Conservation (phyloP, 768 basidiomycete species). For the Pulveroboletus sp. region DNA sequence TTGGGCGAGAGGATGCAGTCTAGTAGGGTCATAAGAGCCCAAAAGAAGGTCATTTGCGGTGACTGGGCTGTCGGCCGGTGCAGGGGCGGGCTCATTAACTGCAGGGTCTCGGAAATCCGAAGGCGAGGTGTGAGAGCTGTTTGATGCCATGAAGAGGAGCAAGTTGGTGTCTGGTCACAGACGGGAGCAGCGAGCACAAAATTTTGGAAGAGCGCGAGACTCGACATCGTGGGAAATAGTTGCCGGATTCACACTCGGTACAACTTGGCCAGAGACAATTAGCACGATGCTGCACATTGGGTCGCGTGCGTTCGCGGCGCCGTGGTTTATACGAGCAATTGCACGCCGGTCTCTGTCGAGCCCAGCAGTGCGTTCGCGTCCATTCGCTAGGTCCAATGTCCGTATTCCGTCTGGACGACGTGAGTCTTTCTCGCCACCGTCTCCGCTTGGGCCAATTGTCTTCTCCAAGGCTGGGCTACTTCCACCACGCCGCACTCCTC, state of each 20-base stretch:
- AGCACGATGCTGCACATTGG: slow-evolving; percentile 18
- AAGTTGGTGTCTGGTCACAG: slow-evolving; percentile 16
- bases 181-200: slow-evolving; percentile 21
- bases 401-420: slow-evolving; percentile 20
- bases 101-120: slow-evolving; percentile 46
- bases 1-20: slow-evolving; percentile 90
- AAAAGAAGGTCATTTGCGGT: slow-evolving; percentile 87
- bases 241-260: slow-evolving; percentile 8
- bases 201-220: slow-evolving; percentile 30
- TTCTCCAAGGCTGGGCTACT: slow-evolving; percentile 63
- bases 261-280: slow-evolving; percentile 30
- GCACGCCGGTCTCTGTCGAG: slow-evolving; percentile 21
- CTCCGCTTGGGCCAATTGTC: background rate
- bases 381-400: slow-evolving; percentile 17
- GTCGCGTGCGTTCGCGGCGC: slow-evolving; percentile 24
- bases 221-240: slow-evolving; percentile 15
- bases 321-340: slow-evolving; percentile 23
- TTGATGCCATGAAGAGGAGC: slow-evolving; percentile 27
- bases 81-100: slow-evolving; percentile 33
- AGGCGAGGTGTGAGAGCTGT: slow-evolving; percentile 21
- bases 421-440: slow-evolving; percentile 22
- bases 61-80: slow-evolving; percentile 54
- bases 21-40: slow-evolving; percentile 86
- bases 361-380: slow-evolving; percentile 19
- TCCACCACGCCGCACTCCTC: slow-evolving; percentile 82